A percentile compares a stretch with the other conserved stretches of the same genome.
Conservation (phyloP, 1,284 basidiomycete genomes). For the Ustilago esculenta region DNA sequence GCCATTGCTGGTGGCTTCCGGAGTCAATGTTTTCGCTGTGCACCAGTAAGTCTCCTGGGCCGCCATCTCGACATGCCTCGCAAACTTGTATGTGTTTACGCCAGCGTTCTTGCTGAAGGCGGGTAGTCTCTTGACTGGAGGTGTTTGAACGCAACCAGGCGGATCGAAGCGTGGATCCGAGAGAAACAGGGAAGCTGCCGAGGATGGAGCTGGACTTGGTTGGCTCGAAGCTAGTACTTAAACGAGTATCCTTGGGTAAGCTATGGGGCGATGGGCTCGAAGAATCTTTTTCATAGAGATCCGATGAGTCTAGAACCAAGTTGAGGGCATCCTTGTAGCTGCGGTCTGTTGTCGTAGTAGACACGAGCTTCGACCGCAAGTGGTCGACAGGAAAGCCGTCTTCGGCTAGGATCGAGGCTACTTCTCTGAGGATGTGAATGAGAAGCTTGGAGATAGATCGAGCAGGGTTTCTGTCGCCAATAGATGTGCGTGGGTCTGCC, state of each 20-base stretch:
- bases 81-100: constrained; percentile 67
- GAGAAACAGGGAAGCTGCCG: constrained; percentile 14
- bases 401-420: constrained; percentile 29
- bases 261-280: constrained; percentile 1
- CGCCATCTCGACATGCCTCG: constrained; percentile 64
- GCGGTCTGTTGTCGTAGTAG: not conserved
- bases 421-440: constrained; percentile 28
- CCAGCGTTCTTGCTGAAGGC: constrained; percentile 45
- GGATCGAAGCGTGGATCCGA: constrained; percentile 26
- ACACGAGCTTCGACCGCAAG: constrained; percentile 9
- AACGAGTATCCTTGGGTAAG: not conserved
- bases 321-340: constrained; percentile 22
- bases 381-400: constrained; percentile 50
- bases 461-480: constrained; percentile 34
- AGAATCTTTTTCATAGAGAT: constrained; percentile 3
- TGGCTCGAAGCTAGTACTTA: not conserved
- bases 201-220: constrained; percentile 6
- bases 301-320: constrained; percentile 15
- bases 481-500: too few relatives aligned
- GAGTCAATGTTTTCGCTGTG: not conserved
- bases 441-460: constrained; percentile 18
- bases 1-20: not conserved
- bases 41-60: constrained; percentile 27
- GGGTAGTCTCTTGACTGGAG: not conserved
- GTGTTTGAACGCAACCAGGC: constrained; percentile 1